Evolutionary conservation across 192 early-diverging fungal species (phyloP).

Genomic region (Martensiomyces pterosporus): DNA sequence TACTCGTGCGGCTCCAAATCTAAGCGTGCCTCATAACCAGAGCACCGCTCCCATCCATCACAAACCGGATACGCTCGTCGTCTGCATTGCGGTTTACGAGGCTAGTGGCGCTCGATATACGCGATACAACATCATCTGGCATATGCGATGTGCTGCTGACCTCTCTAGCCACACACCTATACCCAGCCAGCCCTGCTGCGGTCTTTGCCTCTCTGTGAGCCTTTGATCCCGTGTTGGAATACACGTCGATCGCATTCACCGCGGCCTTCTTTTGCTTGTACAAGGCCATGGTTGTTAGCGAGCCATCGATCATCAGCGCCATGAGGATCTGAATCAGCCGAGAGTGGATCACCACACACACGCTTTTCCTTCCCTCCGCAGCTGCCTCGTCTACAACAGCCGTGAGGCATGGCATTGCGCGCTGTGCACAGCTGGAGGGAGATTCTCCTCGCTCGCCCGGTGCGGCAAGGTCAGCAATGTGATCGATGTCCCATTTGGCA

Average conservation of each 20-base stretch:
- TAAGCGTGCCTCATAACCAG: constrained; percentile 19
- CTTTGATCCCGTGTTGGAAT: no score
- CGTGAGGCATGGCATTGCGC: constrained; percentile 18
- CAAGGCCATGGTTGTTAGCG: constrained; percentile 20
- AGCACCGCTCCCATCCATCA: constrained; percentile 11
- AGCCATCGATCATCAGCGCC: constrained; percentile 24
- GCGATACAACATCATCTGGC: constrained; percentile 22
- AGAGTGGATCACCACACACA: constrained; percentile 30
- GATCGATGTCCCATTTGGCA: constrained; percentile 18
- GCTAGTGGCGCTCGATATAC: constrained; percentile 20
- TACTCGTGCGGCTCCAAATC: no score
- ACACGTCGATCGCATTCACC: constrained; percentile 19
- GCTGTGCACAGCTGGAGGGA: constrained; percentile 17
- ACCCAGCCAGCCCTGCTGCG: constrained; percentile 10
- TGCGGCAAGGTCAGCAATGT: constrained; percentile 5
- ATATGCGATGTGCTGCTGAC: constrained; percentile 31
- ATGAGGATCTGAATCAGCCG: constrained; percentile 42
- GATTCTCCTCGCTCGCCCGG: constrained; percentile 29
- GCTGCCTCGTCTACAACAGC: constrained; percentile 17
- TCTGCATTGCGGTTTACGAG: constrained; percentile 4
- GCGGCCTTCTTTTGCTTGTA: constrained; percentile 40
- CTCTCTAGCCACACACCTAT: constrained; percentile 14
- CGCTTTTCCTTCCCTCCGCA: constrained; percentile 7
- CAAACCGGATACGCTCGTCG: constrained; percentile 22
- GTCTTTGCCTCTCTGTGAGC: no score